Percentiles rank a stretch among this genome's conserved stretches.
phyloP scores from a whole-genome alignment of 345 rosid species.

The Syzygium oleosum region DNA sequence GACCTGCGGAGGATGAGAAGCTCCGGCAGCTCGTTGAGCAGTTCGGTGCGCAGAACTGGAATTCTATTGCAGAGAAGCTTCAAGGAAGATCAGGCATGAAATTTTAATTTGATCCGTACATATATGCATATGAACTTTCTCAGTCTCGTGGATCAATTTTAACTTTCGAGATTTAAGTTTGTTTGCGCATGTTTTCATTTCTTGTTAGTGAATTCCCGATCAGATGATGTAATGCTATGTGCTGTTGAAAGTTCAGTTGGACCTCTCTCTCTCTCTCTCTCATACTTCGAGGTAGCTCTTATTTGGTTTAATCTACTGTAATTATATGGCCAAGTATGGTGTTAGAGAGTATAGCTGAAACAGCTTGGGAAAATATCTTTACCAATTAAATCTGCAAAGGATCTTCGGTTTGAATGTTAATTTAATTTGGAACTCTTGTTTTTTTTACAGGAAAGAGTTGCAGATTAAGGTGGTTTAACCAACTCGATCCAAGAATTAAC shows the following conservation, averaged over 20 bases:
- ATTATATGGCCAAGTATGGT: not conserved
- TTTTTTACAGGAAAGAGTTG: constrained; percentile 39
- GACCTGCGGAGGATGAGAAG: constrained; percentile 62
- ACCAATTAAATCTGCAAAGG: not conserved
- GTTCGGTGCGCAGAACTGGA: constrained; percentile 68
- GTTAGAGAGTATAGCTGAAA: not conserved
- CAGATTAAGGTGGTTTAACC: constrained; percentile 56
- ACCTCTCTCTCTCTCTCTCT: not conserved
- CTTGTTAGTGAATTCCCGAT: not conserved
- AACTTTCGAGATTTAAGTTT: not conserved
- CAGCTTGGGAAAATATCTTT: not conserved
- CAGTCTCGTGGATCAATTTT: not conserved
- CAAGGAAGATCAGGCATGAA: constrained; percentile 62
- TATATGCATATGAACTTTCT: not conserved
- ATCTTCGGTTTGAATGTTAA: not conserved
- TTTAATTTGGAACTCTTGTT: not conserved
- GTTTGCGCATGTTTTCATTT: not conserved
- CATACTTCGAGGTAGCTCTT: not conserved
- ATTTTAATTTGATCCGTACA: not conserved
- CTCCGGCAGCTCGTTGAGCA: constrained; percentile 57
- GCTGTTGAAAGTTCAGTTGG: not conserved
- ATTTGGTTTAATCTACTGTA: not conserved
- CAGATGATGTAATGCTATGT: not conserved
- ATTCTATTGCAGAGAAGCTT: constrained; percentile 59
- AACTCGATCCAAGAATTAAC: constrained; percentile 52